Base-by-base conservation (phyloP, 805 yeast species). In the Lachancea sp. region DNA sequence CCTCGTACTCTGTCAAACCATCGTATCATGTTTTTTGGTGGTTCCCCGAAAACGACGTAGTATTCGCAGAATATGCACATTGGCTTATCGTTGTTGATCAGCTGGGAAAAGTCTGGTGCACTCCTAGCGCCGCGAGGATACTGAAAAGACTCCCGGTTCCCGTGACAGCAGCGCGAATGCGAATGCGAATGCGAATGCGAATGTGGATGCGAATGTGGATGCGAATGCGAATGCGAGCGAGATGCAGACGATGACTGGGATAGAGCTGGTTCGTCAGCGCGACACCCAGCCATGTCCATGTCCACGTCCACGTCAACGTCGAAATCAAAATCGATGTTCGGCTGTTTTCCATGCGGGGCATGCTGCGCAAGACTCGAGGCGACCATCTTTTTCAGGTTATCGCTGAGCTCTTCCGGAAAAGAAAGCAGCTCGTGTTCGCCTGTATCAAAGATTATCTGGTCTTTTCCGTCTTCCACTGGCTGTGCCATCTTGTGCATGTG, bases 41-140 rank as follows among this genome's bases (percentile, higher is more conserved):
- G 72, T 37, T 59, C 60, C 1, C 81, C 80, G 56, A 68, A 76
- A 1, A 75, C 69, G 42, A 69, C 66, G 53, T 74, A 77, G 55
- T 75, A 76, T 50, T 75, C 78, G 57, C 81, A 76, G 44, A 76
- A 69, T 49, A 74, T 59, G 54, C 81, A 76, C 49, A 69, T 17
- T 27, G 44, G 43, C 36, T 44, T 30, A 15, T 46, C 46, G 20
- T 39, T 31, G 15, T 34, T 39, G 18, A 38, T 38, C 18, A 44
- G 26, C 11, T 38, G 26, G 3, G 39, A 34, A 27, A 44, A 44
- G 35, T 44, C 43, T 5, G 47, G 47, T 17, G 33, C 19, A 13
- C 10, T 9, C 17, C 39, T 38, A 10, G 47, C 36, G 18, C 27
- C 26, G 18, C 35, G 40, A 12, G 39, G 38, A 31, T 44, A 44